phyloP scores from a whole-genome alignment of 495 filamentous ascomycete genomes.

The Friedmanniomyces endolithicus region DNA sequence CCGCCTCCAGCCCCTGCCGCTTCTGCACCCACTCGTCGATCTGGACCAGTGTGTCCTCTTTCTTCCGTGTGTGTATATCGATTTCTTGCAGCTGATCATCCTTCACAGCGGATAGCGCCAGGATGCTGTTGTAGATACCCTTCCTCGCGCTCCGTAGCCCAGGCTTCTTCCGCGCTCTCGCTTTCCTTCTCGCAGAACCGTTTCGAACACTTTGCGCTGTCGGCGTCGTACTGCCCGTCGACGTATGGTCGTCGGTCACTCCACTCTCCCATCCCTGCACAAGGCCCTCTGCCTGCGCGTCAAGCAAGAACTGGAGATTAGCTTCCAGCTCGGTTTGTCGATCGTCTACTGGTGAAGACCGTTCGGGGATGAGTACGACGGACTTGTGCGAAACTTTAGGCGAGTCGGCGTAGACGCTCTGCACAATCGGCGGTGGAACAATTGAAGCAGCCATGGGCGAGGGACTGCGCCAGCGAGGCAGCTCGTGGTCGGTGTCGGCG shows the following conservation, averaged over 20 bases:
- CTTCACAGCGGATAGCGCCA: conserved; percentile 58
- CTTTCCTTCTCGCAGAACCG: conserved; percentile 21
- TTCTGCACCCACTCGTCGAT: conserved; percentile 50
- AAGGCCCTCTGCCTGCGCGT: conserved; percentile 72
- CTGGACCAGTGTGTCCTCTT: conserved; percentile 46
- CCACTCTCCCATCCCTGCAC: conserved; percentile 38
- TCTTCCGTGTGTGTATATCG: conserved; percentile 40
- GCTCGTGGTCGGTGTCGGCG: conserved; percentile 9
- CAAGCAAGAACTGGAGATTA: conserved; percentile 67
- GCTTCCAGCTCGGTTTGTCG: conserved; percentile 53
- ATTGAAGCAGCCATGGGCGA: conserved; percentile 15
- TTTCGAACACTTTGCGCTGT: conserved; percentile 28
- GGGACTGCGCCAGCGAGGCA: conserved; percentile 18
- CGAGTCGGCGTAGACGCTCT: conserved; percentile 15
- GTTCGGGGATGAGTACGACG: conserved; percentile 21
- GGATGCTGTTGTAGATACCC: conserved; percentile 59
- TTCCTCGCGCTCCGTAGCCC: conserved; percentile 55
- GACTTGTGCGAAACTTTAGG: neutral
- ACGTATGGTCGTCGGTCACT: conserved; percentile 28
- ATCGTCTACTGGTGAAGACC: conserved; percentile 34
- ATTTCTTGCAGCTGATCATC: conserved; percentile 56
- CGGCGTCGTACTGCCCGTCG: conserved; percentile 41
- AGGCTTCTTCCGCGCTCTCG: conserved; percentile 45
- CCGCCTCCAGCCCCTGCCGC: conserved; percentile 34
- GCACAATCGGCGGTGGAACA: conserved; percentile 20